phyloP scores from a whole-genome alignment of 768 basidiomycete genomes.

The Boletus edulis region DNA sequence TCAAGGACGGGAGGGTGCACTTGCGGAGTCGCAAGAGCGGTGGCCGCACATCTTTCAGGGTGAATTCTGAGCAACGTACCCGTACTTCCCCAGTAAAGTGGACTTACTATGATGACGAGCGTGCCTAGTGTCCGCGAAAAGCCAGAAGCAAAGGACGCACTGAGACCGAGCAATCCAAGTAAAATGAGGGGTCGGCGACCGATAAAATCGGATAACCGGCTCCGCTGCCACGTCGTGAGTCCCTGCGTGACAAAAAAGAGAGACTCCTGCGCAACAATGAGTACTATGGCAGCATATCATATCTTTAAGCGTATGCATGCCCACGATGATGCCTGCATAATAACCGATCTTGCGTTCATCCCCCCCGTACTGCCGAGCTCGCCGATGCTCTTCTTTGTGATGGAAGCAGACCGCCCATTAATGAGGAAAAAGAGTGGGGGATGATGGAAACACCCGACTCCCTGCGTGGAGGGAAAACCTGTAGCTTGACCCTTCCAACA shows the following conservation, averaged over 20 bases:
- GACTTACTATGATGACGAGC: too few species aligned
- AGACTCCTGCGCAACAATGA: constrained; percentile 44
- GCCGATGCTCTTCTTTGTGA: constrained; percentile 45
- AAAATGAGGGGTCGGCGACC: constrained; percentile 56
- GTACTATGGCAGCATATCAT: not conserved
- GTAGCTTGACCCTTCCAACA: too few species aligned
- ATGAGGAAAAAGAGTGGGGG: too few species aligned
- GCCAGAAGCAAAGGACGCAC: too few species aligned
- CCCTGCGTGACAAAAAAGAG: constrained; percentile 61
- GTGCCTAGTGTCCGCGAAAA: too few species aligned
- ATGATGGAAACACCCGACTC: too few species aligned
- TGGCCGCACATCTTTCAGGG: too few species aligned
- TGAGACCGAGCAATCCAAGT: constrained; percentile 41
- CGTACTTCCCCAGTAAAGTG: too few species aligned
- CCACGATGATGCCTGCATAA: constrained; percentile 59
- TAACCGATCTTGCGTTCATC: constrained; percentile 65
- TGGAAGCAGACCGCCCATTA: too few species aligned
- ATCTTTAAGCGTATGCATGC: constrained; percentile 20
- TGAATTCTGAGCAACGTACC: too few species aligned
- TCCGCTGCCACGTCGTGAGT: constrained; percentile 56
- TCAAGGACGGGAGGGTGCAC: constrained; percentile 30
- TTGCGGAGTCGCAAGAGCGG: constrained; percentile 27
- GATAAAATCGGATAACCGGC: constrained; percentile 23
- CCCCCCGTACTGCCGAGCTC: constrained; percentile 58
- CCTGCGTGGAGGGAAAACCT: too few species aligned